Percentiles rank a stretch among this genome's conserved stretches.
phyloP scores from a whole-genome alignment of 495 filamentous ascomycete genomes.

The Aspergillus campestris region DNA sequence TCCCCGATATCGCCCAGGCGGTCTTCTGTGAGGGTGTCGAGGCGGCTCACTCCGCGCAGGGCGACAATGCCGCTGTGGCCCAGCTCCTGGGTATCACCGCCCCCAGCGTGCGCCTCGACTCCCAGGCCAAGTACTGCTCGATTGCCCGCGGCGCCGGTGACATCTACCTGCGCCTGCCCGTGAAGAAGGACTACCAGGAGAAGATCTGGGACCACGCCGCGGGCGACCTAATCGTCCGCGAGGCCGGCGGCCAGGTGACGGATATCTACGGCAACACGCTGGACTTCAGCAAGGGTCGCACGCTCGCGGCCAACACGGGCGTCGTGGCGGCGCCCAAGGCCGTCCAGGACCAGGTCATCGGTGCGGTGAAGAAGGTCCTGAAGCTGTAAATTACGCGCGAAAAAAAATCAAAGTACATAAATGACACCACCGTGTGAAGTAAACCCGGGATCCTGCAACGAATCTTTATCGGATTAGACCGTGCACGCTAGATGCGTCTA shows the following conservation, averaged over 20 bases:
- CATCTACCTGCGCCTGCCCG: conserved; percentile 83
- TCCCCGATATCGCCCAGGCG: conserved; percentile 66
- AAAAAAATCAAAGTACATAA: not conserved
- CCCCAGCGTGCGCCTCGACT: conserved; percentile 85
- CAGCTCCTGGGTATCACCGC: conserved; percentile 74
- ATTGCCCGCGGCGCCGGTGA: conserved; percentile 95
- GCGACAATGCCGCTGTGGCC: conserved; percentile 78
- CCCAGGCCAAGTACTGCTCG: conserved; percentile 93
- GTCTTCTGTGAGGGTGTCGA: conserved; percentile 96
- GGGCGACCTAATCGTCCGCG: conserved; percentile 88
- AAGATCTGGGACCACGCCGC: conserved; percentile 99
- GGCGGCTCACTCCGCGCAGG: conserved; percentile 79
- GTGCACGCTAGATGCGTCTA: conserved; percentile 30
- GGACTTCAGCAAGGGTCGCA: conserved; percentile 81
- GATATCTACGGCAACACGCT: conserved; percentile 72
- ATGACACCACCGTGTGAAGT: too few relatives aligned
- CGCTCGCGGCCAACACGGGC: conserved; percentile 80
- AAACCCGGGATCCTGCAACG: conserved; percentile 1
- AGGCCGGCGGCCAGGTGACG: conserved; percentile 87
- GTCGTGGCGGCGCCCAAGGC: conserved; percentile 78
- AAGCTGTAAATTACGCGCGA: conserved; percentile 31
- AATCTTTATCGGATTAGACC: conserved; percentile 10
- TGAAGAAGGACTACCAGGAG: conserved; percentile 80
- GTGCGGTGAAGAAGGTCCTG: conserved; percentile 75
- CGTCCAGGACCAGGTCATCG: conserved; percentile 67